Conservation (phyloP, 1,284 basidiomycete species). For the Melanopsichium pennsylvanicum region DNA sequence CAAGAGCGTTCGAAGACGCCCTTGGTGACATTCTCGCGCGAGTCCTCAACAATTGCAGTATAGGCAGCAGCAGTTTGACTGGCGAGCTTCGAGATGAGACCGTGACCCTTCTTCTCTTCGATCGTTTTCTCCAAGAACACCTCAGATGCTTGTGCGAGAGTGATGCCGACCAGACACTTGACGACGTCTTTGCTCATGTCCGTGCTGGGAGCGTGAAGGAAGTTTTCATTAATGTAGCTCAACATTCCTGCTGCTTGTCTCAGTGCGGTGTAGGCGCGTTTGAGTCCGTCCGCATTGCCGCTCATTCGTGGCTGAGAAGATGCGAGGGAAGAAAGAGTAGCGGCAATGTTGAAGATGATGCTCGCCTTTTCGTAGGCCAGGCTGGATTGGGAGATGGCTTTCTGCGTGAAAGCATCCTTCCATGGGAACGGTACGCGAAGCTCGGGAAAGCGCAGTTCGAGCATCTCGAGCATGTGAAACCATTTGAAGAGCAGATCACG, state of each 20-base stretch:
- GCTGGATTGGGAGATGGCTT: slow-evolving; percentile 90
- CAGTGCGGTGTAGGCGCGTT: slow-evolving; percentile 91
- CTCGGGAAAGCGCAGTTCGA: slow-evolving; percentile 95
- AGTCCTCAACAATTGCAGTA: slow-evolving; percentile 79
- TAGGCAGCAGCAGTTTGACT: slow-evolving; percentile 85
- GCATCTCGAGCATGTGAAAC: slow-evolving; percentile 96
- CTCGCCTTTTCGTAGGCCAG: slow-evolving; percentile 98
- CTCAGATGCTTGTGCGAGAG: slow-evolving; percentile 92
- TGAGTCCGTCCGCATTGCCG: slow-evolving; percentile 77
- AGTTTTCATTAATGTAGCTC: slow-evolving; percentile 99
- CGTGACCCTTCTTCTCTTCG: slow-evolving; percentile 69
- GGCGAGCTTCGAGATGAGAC: slow-evolving; percentile 84
- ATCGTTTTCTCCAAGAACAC: slow-evolving; percentile 92
- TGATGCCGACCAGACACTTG: slow-evolving; percentile 85
- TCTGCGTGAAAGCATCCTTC: slow-evolving; percentile 90
- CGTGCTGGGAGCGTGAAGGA: slow-evolving; percentile 96
- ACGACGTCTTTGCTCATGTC: slow-evolving; percentile 93
- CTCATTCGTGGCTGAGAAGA: slow-evolving; percentile 73
- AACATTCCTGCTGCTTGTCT: slow-evolving; percentile 95
- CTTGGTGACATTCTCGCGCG: slow-evolving; percentile 94
- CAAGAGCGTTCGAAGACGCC: slow-evolving; percentile 95
- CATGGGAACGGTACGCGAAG: slow-evolving; percentile 94
- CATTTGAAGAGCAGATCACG: slow-evolving; percentile 97
- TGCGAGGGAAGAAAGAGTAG: slow-evolving; percentile 89
- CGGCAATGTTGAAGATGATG: slow-evolving; percentile 94